A percentile compares a stretch with the other conserved stretches of the same genome.
Evolutionary conservation across 345 rosid species (phyloP).

Genomic region (Eucalyptus curtisii): DNA sequence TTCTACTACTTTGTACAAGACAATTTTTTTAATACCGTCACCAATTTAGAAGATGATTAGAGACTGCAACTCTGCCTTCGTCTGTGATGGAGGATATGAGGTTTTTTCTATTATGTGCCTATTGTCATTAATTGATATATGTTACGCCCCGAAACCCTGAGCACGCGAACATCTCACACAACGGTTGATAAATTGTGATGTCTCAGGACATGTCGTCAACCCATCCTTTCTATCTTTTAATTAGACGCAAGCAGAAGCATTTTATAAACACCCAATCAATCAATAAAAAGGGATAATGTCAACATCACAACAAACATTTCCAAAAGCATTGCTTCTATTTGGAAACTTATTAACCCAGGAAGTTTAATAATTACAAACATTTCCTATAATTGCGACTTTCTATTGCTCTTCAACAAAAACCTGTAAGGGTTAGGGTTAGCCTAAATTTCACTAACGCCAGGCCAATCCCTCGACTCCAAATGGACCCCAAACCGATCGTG

Average conservation of each 20-base stretch:
- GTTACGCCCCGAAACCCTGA: fast-evolving
- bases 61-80: neutral
- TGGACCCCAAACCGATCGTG: fast-evolving
- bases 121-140: neutral
- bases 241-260: fast-evolving
- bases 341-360: too few species aligned
- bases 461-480: too few species aligned
- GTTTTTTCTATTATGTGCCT: neutral
- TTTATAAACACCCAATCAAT: too few species aligned
- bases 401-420: too few species aligned
- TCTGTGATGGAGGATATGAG: neutral
- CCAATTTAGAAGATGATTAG: neutral
- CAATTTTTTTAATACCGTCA: neutral
- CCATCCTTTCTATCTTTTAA: fast-evolving
- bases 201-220: fast-evolving
- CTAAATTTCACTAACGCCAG: too few species aligned
- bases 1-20: neutral
- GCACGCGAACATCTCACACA: fast-evolving
- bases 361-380: fast-evolving
- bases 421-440: fast-evolving
- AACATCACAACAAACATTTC: too few species aligned
- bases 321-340: too few species aligned
- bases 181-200: fast-evolving
- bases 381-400: too few species aligned
- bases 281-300: too few species aligned